A percentile compares a stretch with the other conserved stretches of the same genome.
Conservation (phyloP, 164 flowering plant species). For the Kingdonia uniflora region DNA sequence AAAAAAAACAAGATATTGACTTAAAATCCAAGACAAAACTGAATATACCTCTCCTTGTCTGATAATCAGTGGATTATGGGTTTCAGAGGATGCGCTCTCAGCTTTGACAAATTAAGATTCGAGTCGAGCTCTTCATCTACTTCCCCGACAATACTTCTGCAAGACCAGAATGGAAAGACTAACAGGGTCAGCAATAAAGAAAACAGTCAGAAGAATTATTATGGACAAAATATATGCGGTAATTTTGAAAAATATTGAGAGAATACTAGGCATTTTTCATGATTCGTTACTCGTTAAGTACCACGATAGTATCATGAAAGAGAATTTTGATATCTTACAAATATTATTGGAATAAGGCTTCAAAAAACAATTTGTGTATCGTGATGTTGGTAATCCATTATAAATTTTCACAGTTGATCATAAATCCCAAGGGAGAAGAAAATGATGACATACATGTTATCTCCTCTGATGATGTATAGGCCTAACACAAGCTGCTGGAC, state of each 20-base stretch:
- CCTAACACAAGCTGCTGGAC: slow-evolving; percentile 92
- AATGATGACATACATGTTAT: slow-evolving; percentile 57
- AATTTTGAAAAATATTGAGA: too few relatives aligned
- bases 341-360: too few relatives aligned
- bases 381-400: not conserved
- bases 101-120: slow-evolving; percentile 53
- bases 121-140: slow-evolving; percentile 78
- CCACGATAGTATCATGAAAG: too few relatives aligned
- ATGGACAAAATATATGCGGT: too few relatives aligned
- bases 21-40: not conserved
- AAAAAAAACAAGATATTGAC: too few relatives aligned
- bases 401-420: not conserved
- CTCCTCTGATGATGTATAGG: slow-evolving; percentile 88
- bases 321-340: too few relatives aligned
- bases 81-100: slow-evolving; percentile 92
- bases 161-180: slow-evolving; percentile 6
- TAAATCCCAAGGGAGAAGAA: not conserved
- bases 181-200: too few relatives aligned
- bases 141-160: slow-evolving; percentile 88
- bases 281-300: too few relatives aligned
- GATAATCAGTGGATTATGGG: slow-evolving; percentile 71
- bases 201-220: too few relatives aligned
- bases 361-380: not conserved
- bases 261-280: too few relatives aligned
- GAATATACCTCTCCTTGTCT: not conserved